A percentile compares a stretch with the other conserved stretches of the same genome.
Conservation (phyloP, 768 basidiomycete genomes). For the Hygrocybe coccinea region DNA sequence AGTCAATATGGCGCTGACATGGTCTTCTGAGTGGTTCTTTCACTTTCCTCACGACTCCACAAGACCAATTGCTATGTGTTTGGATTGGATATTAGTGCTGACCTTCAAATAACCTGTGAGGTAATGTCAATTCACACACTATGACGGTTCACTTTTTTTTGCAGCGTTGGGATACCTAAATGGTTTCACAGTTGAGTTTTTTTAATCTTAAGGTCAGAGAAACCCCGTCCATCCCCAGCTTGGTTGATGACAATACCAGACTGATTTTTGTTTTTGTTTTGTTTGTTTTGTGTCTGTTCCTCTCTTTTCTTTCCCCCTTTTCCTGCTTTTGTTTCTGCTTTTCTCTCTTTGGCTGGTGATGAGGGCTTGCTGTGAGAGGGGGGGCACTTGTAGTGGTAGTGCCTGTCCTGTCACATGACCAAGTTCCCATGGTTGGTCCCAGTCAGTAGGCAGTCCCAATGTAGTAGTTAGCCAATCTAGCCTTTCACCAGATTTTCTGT, state of each 20-base stretch:
- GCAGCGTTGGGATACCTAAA: constrained; percentile 19
- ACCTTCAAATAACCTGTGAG: background rate
- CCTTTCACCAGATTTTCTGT: too few relatives aligned
- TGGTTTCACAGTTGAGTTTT: constrained; percentile 22
- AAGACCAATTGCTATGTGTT: background rate
- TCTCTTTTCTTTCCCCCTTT: too few relatives aligned
- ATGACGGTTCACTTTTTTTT: constrained; percentile 15
- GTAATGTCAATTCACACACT: background rate
- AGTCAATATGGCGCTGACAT: background rate
- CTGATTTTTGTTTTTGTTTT: too few relatives aligned
- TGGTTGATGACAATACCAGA: constrained; percentile 23
- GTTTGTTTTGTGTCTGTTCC: too few relatives aligned
- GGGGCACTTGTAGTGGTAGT: too few relatives aligned
- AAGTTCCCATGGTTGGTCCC: too few relatives aligned
- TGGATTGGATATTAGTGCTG: background rate
- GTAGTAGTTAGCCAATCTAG: too few relatives aligned
- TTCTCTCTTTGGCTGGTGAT: too few relatives aligned
- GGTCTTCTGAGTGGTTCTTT: background rate
- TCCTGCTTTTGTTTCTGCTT: too few relatives aligned
- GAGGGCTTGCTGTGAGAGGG: too few relatives aligned
- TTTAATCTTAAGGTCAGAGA: constrained; percentile 28
- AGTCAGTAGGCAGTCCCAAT: too few relatives aligned
- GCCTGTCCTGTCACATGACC: too few relatives aligned
- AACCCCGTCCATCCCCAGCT: constrained; percentile 20
- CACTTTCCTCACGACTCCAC: background rate